Evolutionary conservation across 2,329 filamentous ascomycete genomes (phyloP).

Genomic region (Sarocladium brachiariae): DNA sequence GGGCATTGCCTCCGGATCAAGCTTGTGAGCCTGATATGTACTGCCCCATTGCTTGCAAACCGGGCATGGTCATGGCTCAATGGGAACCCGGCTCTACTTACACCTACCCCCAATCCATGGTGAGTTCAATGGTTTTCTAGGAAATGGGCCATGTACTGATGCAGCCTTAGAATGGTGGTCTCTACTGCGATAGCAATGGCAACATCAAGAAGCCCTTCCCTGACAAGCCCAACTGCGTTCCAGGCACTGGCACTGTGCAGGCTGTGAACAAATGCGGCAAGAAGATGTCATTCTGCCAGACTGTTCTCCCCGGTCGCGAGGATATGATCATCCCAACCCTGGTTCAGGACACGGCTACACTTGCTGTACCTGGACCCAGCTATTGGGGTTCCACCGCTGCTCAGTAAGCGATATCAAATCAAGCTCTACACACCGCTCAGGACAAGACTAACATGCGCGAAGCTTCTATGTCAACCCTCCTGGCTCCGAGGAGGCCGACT

Average conservation of each 20-base stretch:
- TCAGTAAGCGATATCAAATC: slow-evolving; percentile 49
- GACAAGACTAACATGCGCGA: slow-evolving; percentile 15
- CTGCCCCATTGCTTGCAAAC: slow-evolving; percentile 70
- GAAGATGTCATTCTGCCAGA: slow-evolving; percentile 68
- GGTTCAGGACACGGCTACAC: slow-evolving; percentile 46
- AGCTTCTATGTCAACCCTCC: slow-evolving; percentile 76
- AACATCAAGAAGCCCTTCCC: slow-evolving; percentile 63
- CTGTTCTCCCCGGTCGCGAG: slow-evolving; percentile 71
- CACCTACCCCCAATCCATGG: slow-evolving; percentile 64
- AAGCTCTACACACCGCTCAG: background rate
- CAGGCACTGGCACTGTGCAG: slow-evolving; percentile 58
- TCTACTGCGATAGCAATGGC: slow-evolving; percentile 64
- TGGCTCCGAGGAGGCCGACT: slow-evolving; percentile 56
- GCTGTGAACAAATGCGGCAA: slow-evolving; percentile 60
- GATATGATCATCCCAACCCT: slow-evolving; percentile 77
- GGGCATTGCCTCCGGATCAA: slow-evolving; percentile 73
- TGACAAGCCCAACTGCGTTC: slow-evolving; percentile 60
- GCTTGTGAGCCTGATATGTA: slow-evolving; percentile 59
- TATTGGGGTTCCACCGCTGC: slow-evolving; percentile 71
- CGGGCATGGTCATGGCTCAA: slow-evolving; percentile 71
- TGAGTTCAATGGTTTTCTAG: slow-evolving; percentile 31
- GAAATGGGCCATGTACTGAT: slow-evolving; percentile 15
- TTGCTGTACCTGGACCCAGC: slow-evolving; percentile 62
- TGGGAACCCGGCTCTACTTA: slow-evolving; percentile 70
- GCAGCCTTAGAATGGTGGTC: slow-evolving; percentile 56